Evolutionary conservation across 75 land plant species (phyloP), one percentile per base, ranked within the genome.

Genomic region (Larix kaempferi): DNA sequence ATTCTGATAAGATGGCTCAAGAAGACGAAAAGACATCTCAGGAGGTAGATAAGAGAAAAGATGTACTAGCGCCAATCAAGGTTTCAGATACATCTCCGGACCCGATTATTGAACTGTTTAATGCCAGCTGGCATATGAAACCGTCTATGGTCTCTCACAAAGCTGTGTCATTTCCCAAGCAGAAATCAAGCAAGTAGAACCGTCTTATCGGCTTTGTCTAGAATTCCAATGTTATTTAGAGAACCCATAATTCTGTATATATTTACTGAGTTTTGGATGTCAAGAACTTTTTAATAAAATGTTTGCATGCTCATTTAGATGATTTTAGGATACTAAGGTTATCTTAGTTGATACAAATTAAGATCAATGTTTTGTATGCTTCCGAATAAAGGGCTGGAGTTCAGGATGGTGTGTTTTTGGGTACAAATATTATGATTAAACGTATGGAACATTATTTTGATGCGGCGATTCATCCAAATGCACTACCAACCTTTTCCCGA

Each of bases 171-270:
- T 67, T 49, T 67, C 52, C 23, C 23, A 67, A 67, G 23, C 2
- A 67, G 71, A 39, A 67, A 67, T n/a, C n/a, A 67, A 41, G 72
- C 23, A 67, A 16, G 72, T 67, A 67, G 12, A 67, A 67, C 72
- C 0, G 12, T 37, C 39, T 37, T 19, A 67, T 37, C n/a, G 6
- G 22, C 22, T 66, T 39, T 67, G n/a, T 39, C 15, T 39, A 67
- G 6, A 37, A 17, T 15, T 15, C 17, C 67, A 5, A 29, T 29
- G 4, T 29, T 62, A 21, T 14, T 39, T 8, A 6, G 72, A 67
- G 23, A 67, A 39, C 72, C 25, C 39, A 5, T 5, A 19, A 2
- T 67, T 67, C 21, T 19, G 37, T 64, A 19, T 67, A 19, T 39
- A 11, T 35, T 41, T 3, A 35, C 12, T 41, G 13, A 67, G 22